phyloP scores from a whole-genome alignment of 2,329 filamentous ascomycete species.

The Epichloe sibirici region DNA sequence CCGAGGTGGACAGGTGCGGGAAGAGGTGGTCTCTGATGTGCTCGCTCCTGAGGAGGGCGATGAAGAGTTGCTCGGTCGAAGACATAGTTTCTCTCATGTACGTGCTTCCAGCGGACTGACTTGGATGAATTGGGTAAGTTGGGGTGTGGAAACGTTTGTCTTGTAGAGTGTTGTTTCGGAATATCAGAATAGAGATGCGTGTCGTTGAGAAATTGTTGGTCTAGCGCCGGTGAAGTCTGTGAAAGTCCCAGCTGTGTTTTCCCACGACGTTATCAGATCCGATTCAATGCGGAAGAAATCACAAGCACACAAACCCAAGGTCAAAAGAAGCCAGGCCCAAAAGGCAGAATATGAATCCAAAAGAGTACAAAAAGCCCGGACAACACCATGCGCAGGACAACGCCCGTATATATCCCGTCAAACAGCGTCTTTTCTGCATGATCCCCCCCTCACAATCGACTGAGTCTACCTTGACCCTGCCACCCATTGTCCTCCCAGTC shows the following conservation, averaged over 20 bases:
- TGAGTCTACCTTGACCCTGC: no score
- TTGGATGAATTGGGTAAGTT: no score
- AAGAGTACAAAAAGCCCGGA: not conserved
- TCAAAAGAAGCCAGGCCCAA: not conserved
- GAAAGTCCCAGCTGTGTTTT: not conserved
- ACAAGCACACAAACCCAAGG: not conserved
- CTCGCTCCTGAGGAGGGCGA: slow-evolving; percentile 43
- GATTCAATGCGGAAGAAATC: not conserved
- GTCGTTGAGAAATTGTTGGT: not conserved
- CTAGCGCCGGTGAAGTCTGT: not conserved
- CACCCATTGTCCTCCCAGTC: no score
- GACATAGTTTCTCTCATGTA: slow-evolving; percentile 41
- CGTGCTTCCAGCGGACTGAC: slow-evolving; percentile 11
- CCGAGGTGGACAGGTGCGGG: slow-evolving; percentile 33
- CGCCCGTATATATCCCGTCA: not conserved
- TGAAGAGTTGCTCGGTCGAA: slow-evolving; percentile 35
- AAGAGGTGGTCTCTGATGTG: slow-evolving; percentile 38
- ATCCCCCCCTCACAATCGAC: not conserved
- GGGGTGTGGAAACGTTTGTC: no score
- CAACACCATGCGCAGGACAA: not conserved
- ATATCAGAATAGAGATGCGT: no score
- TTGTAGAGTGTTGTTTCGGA: not conserved
- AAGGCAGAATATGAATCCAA: not conserved
- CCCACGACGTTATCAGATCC: not conserved
- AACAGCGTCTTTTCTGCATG: not conserved